Evolutionary conservation across 768 basidiomycete species (phyloP), one percentile per base, ranked within the genome.

Genomic region (Boletus patriciae): DNA sequence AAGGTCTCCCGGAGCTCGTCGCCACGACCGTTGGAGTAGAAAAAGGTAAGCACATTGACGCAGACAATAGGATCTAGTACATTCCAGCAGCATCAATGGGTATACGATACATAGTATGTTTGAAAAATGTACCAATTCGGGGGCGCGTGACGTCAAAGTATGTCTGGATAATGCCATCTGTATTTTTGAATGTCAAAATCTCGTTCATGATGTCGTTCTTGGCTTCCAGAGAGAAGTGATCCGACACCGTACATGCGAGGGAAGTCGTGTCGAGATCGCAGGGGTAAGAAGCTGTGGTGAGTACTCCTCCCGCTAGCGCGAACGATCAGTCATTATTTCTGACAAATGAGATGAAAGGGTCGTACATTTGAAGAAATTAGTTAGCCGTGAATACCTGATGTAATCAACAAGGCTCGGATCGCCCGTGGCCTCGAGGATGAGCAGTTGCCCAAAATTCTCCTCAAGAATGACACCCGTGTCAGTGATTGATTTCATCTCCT

Each of bases 131-230:
- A 66, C 65, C 65, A 10, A 67, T 56, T 44, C 65, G 59, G 3
- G 65, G 65, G 36, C 65, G 59, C 4, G 50, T 61, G 18, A 54
- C 23, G 40, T 66, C 66, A n/a, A 65, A 67, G 36, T 64, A 67
- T 0, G 57, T 45, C 41, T 64, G 59, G 29, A 67, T 54, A 11
- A 66, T 67, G 8, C 62, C 62, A 15, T 67, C 65, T 12, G 55
- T 50, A 2, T 52, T 60, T 27, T 44, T 66, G 31, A 66, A 19
- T 0, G 53, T 47, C 48, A 58, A 40, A n/a, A 60, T 65, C 36
- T 65, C 61, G 10, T 66, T 12, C 61, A 66, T 66, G 48, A 66
- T 66, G 25, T 57, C 61, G 42, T 66, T 55, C 45, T 65, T 65
- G 13, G 54, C 58, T 19, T 53, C 65, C 0, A 5, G 37, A 16